These are phyloP conservation scores for Pleodorina starrii DNA, from an alignment of 139 green algal genomes.

Conservation along the genomic window DNA sequence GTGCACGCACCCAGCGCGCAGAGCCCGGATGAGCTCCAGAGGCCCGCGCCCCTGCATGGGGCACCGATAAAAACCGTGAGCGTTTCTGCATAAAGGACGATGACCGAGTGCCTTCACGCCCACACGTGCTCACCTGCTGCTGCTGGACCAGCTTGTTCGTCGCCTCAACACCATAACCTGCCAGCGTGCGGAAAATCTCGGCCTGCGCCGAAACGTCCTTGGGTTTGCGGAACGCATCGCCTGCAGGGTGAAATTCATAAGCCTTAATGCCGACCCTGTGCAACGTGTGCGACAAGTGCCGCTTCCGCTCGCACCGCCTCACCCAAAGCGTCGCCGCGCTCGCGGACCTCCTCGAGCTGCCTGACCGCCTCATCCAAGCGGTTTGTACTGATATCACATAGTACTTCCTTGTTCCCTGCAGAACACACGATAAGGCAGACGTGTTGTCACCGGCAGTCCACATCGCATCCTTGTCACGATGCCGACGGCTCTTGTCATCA, in stretches of 20 bases:
- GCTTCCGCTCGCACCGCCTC: not conserved
- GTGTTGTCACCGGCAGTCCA: too few species aligned
- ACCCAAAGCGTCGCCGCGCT: not conserved
- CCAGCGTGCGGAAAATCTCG: constrained; percentile 70
- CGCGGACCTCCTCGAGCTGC: not conserved
- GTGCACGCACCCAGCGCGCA: constrained; percentile 42
- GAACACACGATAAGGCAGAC: not conserved
- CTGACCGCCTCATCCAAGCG: not conserved
- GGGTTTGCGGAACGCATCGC: constrained; percentile 44
- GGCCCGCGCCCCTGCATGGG: constrained; percentile 6
- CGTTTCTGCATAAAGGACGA: not conserved
- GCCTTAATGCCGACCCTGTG: not conserved
- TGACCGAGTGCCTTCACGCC: not conserved
- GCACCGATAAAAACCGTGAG: not conserved
- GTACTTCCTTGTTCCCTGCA: constrained; percentile 37
- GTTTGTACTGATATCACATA: constrained; percentile 16
- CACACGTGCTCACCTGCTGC: not conserved
- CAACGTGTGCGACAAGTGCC: not conserved
- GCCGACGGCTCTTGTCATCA: too few species aligned
- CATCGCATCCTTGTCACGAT: too few species aligned
- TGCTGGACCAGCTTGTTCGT: constrained; percentile 52
- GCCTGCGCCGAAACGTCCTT: constrained; percentile 74
- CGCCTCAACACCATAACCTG: constrained; percentile 53
- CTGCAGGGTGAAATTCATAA: too few species aligned
- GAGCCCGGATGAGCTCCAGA: constrained; percentile 23